These are phyloP conservation scores for Saccharomycopsis olivae DNA, from an alignment of 805 yeast genomes.

Conservation along the genomic window DNA sequence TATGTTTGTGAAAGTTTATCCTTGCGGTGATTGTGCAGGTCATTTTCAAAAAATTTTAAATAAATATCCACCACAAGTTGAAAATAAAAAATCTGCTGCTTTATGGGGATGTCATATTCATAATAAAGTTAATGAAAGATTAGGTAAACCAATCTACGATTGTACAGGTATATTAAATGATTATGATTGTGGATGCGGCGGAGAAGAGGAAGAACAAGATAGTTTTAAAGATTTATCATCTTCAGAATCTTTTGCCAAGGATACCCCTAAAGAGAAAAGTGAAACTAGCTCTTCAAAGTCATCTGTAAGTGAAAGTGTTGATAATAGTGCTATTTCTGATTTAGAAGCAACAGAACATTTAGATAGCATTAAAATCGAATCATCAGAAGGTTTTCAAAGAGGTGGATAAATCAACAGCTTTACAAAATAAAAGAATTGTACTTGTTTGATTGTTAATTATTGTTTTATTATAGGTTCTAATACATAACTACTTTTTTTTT, in stretches of 20 bases:
- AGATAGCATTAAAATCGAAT: constrained; percentile 36
- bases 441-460: too few relatives aligned
- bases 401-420: constrained; percentile 36
- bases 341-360: constrained; percentile 30
- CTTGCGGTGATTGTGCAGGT: constrained; percentile 94
- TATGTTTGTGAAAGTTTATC: constrained; percentile 84
- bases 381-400: constrained; percentile 33
- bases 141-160: constrained; percentile 66
- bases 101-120: constrained; percentile 95
- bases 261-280: constrained; percentile 1
- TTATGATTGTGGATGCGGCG: constrained; percentile 94
- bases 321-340: not conserved
- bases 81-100: constrained; percentile 70
- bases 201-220: constrained; percentile 47
- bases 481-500: too few relatives aligned
- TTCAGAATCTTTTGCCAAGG: constrained; percentile 16
- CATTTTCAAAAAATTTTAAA: constrained; percentile 67
- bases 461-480: too few relatives aligned
- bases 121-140: constrained; percentile 69
- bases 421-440: too few relatives aligned
- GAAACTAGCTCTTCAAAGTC: not conserved
- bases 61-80: constrained; percentile 77
- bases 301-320: constrained; percentile 7
- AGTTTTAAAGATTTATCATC: constrained; percentile 26
- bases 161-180: constrained; percentile 79